Evolutionary conservation across 2,329 filamentous ascomycete species (phyloP).

Genomic region (Karstenula rhodostoma): DNA sequence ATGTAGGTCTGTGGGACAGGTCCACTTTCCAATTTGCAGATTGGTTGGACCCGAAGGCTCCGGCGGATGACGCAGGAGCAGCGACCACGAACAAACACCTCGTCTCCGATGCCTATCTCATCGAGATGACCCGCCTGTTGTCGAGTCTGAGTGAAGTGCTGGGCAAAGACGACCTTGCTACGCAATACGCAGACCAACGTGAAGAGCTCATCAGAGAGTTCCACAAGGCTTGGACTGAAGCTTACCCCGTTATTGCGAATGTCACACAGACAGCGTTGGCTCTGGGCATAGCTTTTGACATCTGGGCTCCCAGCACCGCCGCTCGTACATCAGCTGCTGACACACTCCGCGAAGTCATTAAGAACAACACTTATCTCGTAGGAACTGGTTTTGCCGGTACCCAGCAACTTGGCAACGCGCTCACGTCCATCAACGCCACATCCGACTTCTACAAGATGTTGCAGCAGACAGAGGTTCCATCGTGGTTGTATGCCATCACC

Average conservation of each 20-base stretch:
- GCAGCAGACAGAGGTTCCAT: conserved; percentile 54
- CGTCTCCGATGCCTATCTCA: conserved; percentile 52
- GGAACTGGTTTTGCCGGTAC: conserved; percentile 32
- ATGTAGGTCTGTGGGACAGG: conserved; percentile 47
- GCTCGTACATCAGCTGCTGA: conserved; percentile 15
- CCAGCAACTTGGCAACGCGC: conserved; percentile 28
- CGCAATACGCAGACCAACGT: conserved; percentile 30
- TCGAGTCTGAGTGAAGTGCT: conserved; percentile 38
- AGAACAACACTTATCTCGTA: conserved; percentile 26
- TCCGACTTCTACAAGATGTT: conserved; percentile 57
- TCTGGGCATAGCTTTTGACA: conserved; percentile 30
- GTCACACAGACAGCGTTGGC: conserved; percentile 28
- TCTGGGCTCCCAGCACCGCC: conserved; percentile 10
- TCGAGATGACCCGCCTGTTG: conserved; percentile 45
- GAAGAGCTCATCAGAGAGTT: conserved; percentile 35
- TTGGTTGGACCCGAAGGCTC: conserved; percentile 54
- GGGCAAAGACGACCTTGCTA: conserved; percentile 24
- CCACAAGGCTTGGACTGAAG: conserved; percentile 26
- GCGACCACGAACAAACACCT: conserved; percentile 44
- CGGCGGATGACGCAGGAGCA: conserved; percentile 44
- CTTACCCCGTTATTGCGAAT: conserved; percentile 27
- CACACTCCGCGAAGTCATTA: conserved; percentile 23
- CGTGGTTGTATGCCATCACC: conserved; percentile 59
- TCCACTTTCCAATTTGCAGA: conserved; percentile 50
- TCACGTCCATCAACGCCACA: conserved; percentile 26